phyloP scores from a whole-genome alignment of 306 rosid genomes.

The Betula pendula region DNA sequence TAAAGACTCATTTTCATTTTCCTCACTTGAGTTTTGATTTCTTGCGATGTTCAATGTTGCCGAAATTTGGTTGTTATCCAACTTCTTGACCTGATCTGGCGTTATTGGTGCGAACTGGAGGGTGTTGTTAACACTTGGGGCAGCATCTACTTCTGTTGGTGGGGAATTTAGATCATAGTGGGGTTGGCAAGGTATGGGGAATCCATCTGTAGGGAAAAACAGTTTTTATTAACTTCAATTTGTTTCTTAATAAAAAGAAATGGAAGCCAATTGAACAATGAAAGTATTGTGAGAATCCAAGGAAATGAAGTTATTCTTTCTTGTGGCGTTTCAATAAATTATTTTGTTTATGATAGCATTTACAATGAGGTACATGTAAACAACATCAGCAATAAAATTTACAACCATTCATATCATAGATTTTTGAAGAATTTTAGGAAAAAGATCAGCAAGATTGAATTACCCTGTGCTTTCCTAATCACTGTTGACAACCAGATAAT shows the following conservation, averaged over 20 bases:
- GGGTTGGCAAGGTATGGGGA: conserved; percentile 29
- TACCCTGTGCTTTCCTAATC: conserved; percentile 12
- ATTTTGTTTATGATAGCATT: conserved; percentile 23
- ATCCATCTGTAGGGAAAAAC: conserved; percentile 53
- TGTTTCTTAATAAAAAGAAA: conserved; percentile 2
- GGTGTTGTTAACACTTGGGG: conserved; percentile 33
- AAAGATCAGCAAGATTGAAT: neutral
- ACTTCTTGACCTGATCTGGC: conserved; percentile 31
- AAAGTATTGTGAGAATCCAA: conserved; percentile 10
- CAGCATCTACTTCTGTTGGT: conserved; percentile 40
- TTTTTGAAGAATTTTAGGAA: neutral
- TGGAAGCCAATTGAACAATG: conserved; percentile 8
- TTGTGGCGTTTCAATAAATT: conserved; percentile 14
- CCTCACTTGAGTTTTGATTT: conserved; percentile 50
- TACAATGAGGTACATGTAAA: neutral
- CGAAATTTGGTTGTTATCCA: conserved; percentile 31
- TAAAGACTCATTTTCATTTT: conserved; percentile 40
- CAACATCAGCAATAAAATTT: no score
- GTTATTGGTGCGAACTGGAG: conserved; percentile 40
- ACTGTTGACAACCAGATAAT: neutral
- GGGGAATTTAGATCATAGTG: conserved; percentile 45
- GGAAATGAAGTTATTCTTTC: conserved; percentile 10
- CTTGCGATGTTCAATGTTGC: conserved; percentile 27
- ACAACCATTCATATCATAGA: conserved; percentile 1
- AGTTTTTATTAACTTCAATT: conserved; percentile 28